These are phyloP conservation scores for Cyclotella baltica DNA, from an alignment of 108 stramenopile genomes.

Conservation along the genomic window DNA sequence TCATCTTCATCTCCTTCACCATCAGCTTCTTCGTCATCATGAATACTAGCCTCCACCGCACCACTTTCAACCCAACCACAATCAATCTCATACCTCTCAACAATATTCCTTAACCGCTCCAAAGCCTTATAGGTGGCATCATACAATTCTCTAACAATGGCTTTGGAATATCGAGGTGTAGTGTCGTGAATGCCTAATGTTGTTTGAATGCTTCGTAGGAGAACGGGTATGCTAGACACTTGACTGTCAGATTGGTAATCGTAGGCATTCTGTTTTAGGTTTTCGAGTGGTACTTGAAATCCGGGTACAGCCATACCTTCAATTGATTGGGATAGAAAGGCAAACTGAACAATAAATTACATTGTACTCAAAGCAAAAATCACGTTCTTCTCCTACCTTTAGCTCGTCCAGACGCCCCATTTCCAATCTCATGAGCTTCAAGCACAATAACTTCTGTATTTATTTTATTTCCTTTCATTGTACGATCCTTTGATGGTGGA, in stretches of 20 bases:
- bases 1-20: constrained; percentile 27
- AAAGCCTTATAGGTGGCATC: constrained; percentile 31
- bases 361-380: not conserved
- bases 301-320: constrained; percentile 34
- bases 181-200: not conserved
- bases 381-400: constrained; percentile 5
- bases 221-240: not conserved
- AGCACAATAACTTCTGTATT: constrained; percentile 23
- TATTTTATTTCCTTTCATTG: not conserved
- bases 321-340: not conserved
- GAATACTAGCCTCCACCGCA: constrained; percentile 39
- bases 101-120: constrained; percentile 35
- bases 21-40: not conserved
- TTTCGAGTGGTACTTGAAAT: constrained; percentile 45
- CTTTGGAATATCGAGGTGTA: constrained; percentile 23
- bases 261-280: constrained; percentile 18
- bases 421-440: constrained; percentile 31
- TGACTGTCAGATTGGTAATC: constrained; percentile 13
- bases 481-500: constrained; percentile 3
- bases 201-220: not conserved
- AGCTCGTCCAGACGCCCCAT: constrained; percentile 43
- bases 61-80: constrained; percentile 48
- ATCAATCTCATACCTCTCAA: constrained; percentile 42
- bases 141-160: constrained; percentile 19
- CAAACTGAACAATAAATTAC: not conserved